These are phyloP conservation scores for Triticum timopheevii DNA, from an alignment of 176 grass and related monocot species.

Conservation along the genomic window DNA sequence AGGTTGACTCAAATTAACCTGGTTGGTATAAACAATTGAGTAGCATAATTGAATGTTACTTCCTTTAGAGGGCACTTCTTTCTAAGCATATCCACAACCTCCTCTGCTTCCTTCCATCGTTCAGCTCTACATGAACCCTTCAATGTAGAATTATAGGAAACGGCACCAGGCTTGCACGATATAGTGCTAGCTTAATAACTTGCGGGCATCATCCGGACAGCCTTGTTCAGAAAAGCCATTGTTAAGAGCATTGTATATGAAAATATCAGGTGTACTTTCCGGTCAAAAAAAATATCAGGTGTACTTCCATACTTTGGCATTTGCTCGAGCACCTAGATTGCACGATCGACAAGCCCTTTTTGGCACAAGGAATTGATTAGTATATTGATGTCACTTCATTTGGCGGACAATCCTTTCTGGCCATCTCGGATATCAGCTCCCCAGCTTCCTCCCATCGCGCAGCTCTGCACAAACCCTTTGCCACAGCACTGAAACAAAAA, in stretches of 20 bases:
- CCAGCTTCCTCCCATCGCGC: slow-evolving; percentile 37
- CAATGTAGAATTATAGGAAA: slow-evolving; percentile 50
- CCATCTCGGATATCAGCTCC: slow-evolving; percentile 42
- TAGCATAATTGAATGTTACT: slow-evolving; percentile 47
- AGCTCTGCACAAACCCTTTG: slow-evolving; percentile 42
- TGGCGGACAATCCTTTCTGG: slow-evolving; percentile 34
- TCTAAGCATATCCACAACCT: slow-evolving; percentile 47
- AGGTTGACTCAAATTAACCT: slow-evolving; percentile 5
- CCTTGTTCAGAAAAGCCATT: slow-evolving; percentile 51
- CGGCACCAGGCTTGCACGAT: slow-evolving; percentile 36
- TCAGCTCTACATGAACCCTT: slow-evolving; percentile 53
- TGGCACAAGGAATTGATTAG: slow-evolving; percentile 43
- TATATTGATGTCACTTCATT: slow-evolving; percentile 53
- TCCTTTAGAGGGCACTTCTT: slow-evolving; percentile 46
- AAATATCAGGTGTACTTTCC: slow-evolving; percentile 27
- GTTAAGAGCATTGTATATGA: slow-evolving; percentile 49
- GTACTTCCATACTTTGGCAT: slow-evolving; percentile 36
- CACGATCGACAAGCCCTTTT: slow-evolving; percentile 35
- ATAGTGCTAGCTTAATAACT: slow-evolving; percentile 44
- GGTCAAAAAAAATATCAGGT: too few relatives aligned
- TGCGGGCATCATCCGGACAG: slow-evolving; percentile 28
- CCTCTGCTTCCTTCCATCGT: slow-evolving; percentile 37
- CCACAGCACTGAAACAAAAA: slow-evolving; percentile 41
- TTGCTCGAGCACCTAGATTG: slow-evolving; percentile 42
- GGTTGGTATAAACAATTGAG: slow-evolving; percentile 28